A percentile compares a stretch with the other conserved stretches of the same genome.
These are phyloP conservation scores for Bryoglossum gracile DNA, from an alignment of 495 filamentous ascomycete genomes.

Conservation along the genomic window DNA sequence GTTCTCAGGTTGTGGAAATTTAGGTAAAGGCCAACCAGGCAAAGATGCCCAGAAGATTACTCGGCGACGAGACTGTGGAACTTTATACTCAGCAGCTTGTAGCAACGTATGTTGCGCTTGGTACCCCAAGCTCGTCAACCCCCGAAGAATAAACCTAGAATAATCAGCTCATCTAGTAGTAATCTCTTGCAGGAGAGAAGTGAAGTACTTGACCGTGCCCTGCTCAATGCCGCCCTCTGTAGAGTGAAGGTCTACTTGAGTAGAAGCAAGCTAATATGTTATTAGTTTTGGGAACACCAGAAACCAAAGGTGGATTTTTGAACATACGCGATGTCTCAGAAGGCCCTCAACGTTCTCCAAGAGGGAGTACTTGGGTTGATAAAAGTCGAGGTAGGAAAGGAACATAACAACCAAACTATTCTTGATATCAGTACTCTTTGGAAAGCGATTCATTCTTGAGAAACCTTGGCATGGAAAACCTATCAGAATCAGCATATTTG, in stretches of 20 bases:
- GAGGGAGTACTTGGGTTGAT: slow-evolving; percentile 12
- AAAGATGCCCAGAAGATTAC: slow-evolving; percentile 11
- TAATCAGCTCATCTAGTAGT: background rate
- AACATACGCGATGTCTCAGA: background rate
- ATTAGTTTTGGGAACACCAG: too few relatives aligned
- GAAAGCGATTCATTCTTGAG: slow-evolving; percentile 2
- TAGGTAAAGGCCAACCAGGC: background rate
- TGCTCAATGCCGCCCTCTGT: slow-evolving; percentile 4
- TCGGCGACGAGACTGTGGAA: slow-evolving; percentile 3
- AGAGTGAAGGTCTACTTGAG: background rate
- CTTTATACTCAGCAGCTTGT: slow-evolving; percentile 5
- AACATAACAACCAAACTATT: slow-evolving; percentile 9
- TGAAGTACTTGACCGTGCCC: slow-evolving; percentile 11
- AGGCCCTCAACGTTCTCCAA: slow-evolving; percentile 12
- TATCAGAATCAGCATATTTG: background rate
- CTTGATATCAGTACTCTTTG: slow-evolving; percentile 4
- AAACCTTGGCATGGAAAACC: slow-evolving; percentile 14
- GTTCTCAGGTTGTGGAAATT: slow-evolving; percentile 10
- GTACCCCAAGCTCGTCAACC: slow-evolving; percentile 6
- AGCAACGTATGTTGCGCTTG: slow-evolving; percentile 6
- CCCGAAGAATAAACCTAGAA: slow-evolving; percentile 12
- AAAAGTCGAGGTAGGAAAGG: slow-evolving; percentile 12
- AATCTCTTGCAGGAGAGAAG: background rate
- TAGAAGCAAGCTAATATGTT: background rate
- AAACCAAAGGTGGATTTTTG: background rate